phyloP scores from a whole-genome alignment of 2,329 filamentous ascomycete genomes.

The Cordyceps pruinosa region DNA sequence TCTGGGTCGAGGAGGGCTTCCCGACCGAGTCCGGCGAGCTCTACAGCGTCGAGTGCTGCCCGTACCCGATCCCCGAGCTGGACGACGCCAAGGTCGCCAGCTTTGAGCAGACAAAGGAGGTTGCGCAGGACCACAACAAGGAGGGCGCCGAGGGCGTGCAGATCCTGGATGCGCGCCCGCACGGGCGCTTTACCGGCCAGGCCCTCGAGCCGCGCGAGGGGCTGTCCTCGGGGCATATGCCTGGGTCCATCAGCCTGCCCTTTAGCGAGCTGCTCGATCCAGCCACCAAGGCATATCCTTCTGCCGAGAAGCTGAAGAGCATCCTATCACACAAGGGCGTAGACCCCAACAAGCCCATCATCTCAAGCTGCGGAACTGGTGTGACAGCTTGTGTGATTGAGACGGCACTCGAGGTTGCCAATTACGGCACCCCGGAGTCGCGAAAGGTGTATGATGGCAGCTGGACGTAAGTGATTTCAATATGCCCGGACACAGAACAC shows the following conservation, averaged over 20 bases:
- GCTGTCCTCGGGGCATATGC: conserved; percentile 85
- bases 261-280: conserved; percentile 75
- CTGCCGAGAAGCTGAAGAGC: conserved; percentile 62
- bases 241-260: conserved; percentile 76
- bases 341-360: conserved; percentile 71
- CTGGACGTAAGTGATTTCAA: conserved; percentile 71
- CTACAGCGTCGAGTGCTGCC: conserved; percentile 58
- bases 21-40: conserved; percentile 76
- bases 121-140: conserved; percentile 70
- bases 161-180: conserved; percentile 78
- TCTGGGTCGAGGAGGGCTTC: conserved; percentile 81
- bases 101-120: conserved; percentile 76
- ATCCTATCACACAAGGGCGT: conserved; percentile 76
- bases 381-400: conserved; percentile 91
- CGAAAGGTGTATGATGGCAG: conserved; percentile 88
- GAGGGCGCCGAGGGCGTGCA: conserved; percentile 79
- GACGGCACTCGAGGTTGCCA: conserved; percentile 73
- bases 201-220: conserved; percentile 83
- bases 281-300: conserved; percentile 71
- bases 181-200: conserved; percentile 72
- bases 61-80: conserved; percentile 57
- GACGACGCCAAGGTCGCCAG: conserved; percentile 60
- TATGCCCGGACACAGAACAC: neutral
- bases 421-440: conserved; percentile 58
- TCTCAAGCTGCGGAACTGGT: conserved; percentile 86